Conservation (phyloP, 768 basidiomycete species). For the Suillus variegatus region DNA sequence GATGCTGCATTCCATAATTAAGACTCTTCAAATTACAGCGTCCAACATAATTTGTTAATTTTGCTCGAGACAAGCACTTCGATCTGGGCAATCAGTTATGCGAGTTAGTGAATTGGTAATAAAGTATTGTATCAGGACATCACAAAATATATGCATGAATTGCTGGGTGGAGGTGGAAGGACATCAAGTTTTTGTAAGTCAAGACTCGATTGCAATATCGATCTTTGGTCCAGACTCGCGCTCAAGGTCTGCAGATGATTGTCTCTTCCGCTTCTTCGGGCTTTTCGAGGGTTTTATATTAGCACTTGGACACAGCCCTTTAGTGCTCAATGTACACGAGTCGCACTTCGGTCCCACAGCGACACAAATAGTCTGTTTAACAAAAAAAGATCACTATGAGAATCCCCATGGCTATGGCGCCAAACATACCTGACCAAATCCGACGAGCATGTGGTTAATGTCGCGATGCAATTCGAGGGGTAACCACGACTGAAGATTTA, state of each 20-base stretch:
- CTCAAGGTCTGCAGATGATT: conserved; percentile 1
- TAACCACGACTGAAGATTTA: conserved; percentile 84
- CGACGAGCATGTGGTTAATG: conserved; percentile 81
- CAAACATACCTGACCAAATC: conserved; percentile 74
- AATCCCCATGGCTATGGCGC: not conserved
- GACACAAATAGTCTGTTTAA: conserved; percentile 59
- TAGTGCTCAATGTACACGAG: conserved; percentile 55
- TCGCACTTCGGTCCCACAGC: conserved; percentile 68
- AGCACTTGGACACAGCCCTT: conserved; percentile 70
- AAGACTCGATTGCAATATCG: conserved; percentile 38
- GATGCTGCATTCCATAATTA: not conserved
- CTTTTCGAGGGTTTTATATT: conserved; percentile 28
- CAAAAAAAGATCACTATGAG: not conserved
- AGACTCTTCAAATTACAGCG: not conserved
- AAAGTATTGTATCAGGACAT: not conserved
- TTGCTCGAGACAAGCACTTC: not conserved
- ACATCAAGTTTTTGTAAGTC: not conserved
- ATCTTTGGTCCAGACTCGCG: conserved; percentile 35
- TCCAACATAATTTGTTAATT: not conserved
- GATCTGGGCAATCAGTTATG: not conserved
- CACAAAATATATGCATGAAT: not conserved
- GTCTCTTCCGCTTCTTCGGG: conserved; percentile 9
- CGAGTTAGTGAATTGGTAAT: not conserved
- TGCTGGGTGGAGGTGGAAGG: not conserved
- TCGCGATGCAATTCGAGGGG: conserved; percentile 70